A percentile compares a stretch with the other conserved stretches of the same genome.
Conservation (phyloP, 2,329 filamentous ascomycete genomes). For the Verticillium alfalfae region DNA sequence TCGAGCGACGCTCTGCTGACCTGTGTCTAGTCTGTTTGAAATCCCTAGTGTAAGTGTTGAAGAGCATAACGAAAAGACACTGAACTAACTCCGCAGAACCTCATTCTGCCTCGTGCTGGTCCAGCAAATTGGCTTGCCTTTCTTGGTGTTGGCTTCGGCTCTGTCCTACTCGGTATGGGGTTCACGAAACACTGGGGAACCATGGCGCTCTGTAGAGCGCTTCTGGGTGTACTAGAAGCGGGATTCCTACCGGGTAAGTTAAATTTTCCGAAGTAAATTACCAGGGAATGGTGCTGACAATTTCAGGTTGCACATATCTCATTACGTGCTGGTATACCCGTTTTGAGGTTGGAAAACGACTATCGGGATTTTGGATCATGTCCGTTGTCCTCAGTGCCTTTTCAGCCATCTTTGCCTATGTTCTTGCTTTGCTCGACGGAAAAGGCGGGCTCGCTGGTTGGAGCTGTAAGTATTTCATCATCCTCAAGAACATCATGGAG, state of each 20-base stretch:
- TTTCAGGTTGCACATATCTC: slow-evolving; percentile 22
- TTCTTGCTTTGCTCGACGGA: slow-evolving; percentile 2
- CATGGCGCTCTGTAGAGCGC: slow-evolving; percentile 17
- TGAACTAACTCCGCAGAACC: slow-evolving; percentile 10
- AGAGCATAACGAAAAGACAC: neutral
- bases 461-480: slow-evolving; percentile 6
- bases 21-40: slow-evolving; percentile 7
- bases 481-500: neutral
- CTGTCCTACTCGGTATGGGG: slow-evolving; percentile 21
- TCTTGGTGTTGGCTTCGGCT: slow-evolving; percentile 17
- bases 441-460: slow-evolving; percentile 5
- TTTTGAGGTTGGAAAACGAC: slow-evolving; percentile 24
- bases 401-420: slow-evolving; percentile 12
- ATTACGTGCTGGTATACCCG: slow-evolving; percentile 28
- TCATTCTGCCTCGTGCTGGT: slow-evolving; percentile 18
- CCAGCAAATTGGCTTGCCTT: slow-evolving; percentile 19
- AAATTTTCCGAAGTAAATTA: no score
- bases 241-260: slow-evolving; percentile 18
- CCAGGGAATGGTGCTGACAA: neutral
- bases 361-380: slow-evolving; percentile 8
- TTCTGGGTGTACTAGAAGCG: slow-evolving; percentile 13
- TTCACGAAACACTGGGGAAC: slow-evolving; percentile 19
- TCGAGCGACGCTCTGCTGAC: neutral
- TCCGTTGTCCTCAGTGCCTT: slow-evolving; percentile 5
- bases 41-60: slow-evolving; percentile 10